Evolutionary conservation across 129 eudicot species (phyloP).

Genomic region (Artemisia annua): DNA sequence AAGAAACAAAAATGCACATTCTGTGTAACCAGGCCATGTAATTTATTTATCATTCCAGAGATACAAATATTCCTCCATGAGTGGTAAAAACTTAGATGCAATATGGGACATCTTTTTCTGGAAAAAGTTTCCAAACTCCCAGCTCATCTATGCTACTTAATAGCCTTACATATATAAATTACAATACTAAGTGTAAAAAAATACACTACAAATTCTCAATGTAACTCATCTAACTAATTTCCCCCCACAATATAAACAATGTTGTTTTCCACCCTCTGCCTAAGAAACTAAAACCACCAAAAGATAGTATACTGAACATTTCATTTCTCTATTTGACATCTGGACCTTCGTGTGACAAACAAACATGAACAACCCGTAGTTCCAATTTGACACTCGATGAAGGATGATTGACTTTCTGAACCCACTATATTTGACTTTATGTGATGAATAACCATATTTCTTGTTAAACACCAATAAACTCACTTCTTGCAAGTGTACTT

Average conservation of each 20-base stretch:
- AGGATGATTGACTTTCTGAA: constrained; percentile 18
- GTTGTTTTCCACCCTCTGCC: constrained; percentile 11
- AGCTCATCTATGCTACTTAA: constrained; percentile 29
- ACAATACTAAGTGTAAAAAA: constrained; percentile 1
- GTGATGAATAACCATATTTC: constrained; percentile 5
- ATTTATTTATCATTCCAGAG: constrained; percentile 14
- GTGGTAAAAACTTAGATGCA: constrained; percentile 15
- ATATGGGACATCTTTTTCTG: constrained; percentile 11
- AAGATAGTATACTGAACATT: constrained; percentile 1
- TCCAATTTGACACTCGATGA: background rate
- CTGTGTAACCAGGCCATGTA: constrained; percentile 2
- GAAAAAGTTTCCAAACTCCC: background rate
- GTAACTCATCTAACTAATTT: constrained; percentile 13
- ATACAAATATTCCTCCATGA: constrained; percentile 23
- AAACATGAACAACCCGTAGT: background rate
- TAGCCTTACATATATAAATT: constrained; percentile 25
- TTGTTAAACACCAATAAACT: constrained; percentile 10
- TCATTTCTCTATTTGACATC: constrained; percentile 15
- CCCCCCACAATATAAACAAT: constrained; percentile 47
- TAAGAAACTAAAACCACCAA: constrained; percentile 13
- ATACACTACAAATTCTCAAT: constrained; percentile 14
- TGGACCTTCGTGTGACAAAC: constrained; percentile 10
- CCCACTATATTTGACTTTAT: constrained; percentile 18
- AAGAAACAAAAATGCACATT: background rate
- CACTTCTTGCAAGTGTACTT: constrained; percentile 2